phyloP scores from a whole-genome alignment of 371 early-diverging fungal species.

The Saksenaea vasiformis region DNA sequence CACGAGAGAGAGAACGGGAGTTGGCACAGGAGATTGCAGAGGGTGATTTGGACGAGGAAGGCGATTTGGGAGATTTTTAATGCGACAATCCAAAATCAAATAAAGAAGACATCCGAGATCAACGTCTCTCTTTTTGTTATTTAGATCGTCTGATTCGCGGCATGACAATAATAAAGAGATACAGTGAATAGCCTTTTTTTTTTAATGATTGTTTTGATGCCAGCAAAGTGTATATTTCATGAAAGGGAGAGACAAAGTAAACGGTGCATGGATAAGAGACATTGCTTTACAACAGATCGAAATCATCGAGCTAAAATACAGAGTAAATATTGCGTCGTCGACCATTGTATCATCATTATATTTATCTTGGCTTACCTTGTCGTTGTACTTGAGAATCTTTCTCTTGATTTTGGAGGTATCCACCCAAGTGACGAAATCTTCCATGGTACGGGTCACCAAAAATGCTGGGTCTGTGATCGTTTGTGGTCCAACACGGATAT shows the following conservation, averaged over 20 bases:
- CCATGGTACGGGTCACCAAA: slow-evolving; percentile 88
- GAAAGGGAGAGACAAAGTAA: not conserved
- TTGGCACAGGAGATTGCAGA: slow-evolving; percentile 91
- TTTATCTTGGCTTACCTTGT: slow-evolving; percentile 66
- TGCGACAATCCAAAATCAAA: not conserved
- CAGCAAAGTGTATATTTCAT: not conserved
- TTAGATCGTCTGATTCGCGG: not conserved
- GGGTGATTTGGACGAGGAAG: slow-evolving; percentile 82
- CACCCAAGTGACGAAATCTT: slow-evolving; percentile 99
- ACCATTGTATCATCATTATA: too few species aligned
- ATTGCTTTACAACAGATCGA: slow-evolving; percentile 59
- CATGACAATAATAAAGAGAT: not conserved
- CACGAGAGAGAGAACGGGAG: slow-evolving; percentile 89
- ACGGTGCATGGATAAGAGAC: not conserved
- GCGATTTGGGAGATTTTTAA: slow-evolving; percentile 55
- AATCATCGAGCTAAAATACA: slow-evolving; percentile 63
- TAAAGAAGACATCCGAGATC: not conserved
- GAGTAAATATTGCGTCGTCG: not conserved
- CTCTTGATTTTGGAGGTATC: slow-evolving; percentile 97
- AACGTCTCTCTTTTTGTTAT: not conserved
- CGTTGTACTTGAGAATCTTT: slow-evolving; percentile 98
- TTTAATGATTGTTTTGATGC: too few species aligned
- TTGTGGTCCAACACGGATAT: slow-evolving; percentile 95
- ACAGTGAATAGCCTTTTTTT: not conserved
- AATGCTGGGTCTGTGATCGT: slow-evolving; percentile 92